Evolutionary conservation across 176 grass and related monocot genomes (phyloP), one percentile per base, ranked within the genome.

Genomic region (Carex scoparia): DNA sequence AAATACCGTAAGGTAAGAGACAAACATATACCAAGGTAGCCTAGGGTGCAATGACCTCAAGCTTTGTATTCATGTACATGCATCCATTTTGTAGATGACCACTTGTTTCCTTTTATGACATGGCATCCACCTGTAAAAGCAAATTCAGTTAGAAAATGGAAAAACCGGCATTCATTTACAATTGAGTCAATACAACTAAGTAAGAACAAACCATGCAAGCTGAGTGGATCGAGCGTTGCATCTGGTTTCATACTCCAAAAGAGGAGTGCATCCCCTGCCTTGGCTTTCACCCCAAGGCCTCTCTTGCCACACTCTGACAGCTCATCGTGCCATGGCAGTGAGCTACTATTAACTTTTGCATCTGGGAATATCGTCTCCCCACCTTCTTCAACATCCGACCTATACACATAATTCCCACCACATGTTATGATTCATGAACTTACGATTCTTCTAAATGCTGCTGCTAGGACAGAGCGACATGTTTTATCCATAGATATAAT

Each of bases 191-290:
- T 75, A 79, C 7, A 14, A 37, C 6, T 4, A 83, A 67, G 0
- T 4, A 83, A 67, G 0, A 86, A 93, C 91, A 86, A 82, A 98
- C 95, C 95, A 69, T 98, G 93, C 57, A 98, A 91, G 87, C 95
- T 98, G 85, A 93, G 86, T 51, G 95, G 91, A 12, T 98, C 95
- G 49, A 94, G 86, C 61, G 82, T 84, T 51, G 91, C 89, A 89
- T 98, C 95, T 76, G 95, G 92, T 74, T 90, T 98, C 92, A 98
- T 93, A 81, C 92, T 98, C 88, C 88, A 98, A 79, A 98, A 98
- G 48, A 98, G 95, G 32, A 98, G 85, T 1, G 95, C 95, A 85
- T 98, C 91, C 76, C 95, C 95, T 84, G 92, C 94, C 86, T 93
- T 94, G n/a, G 95, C 87, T 84, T 90, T 98, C 28, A 94, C 71